phyloP scores from a whole-genome alignment of 257 asterid species.

The Handroanthus guayacan region DNA sequence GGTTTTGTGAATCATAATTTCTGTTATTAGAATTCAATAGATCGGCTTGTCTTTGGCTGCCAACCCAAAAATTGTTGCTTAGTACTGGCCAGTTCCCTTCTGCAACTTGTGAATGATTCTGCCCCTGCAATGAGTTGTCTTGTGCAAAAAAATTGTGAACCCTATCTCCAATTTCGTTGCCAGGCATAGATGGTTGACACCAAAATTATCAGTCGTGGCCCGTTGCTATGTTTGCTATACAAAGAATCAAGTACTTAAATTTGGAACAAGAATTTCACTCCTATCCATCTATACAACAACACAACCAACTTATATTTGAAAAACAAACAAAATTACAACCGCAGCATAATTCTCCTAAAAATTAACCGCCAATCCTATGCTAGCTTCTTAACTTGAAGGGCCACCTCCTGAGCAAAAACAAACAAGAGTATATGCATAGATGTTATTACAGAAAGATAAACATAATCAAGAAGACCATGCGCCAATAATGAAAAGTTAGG shows the following conservation, averaged over 20 bases:
- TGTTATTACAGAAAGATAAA: conserved; percentile 7
- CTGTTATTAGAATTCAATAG: conserved; percentile 49
- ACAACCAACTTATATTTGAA: neutral
- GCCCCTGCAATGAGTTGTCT: conserved; percentile 72
- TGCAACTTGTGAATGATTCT: conserved; percentile 58
- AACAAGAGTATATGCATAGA: neutral
- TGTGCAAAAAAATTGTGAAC: conserved; percentile 90
- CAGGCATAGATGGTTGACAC: conserved; percentile 84
- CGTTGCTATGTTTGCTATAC: conserved; percentile 19
- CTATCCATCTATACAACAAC: conserved; percentile 22
- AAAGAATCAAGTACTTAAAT: conserved; percentile 28
- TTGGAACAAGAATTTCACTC: conserved; percentile 19
- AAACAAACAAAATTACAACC: conserved; percentile 18
- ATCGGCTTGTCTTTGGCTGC: conserved; percentile 62
- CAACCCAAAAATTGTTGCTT: conserved; percentile 62
- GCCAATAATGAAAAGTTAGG: neutral
- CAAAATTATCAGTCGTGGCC: conserved; percentile 27
- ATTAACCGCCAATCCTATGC: conserved; percentile 7
- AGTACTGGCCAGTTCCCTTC: conserved; percentile 68
- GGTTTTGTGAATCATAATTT: conserved; percentile 51
- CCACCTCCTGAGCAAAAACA: conserved; percentile 27
- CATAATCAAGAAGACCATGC: neutral
- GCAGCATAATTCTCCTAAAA: conserved; percentile 16
- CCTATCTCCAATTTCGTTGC: conserved; percentile 85
- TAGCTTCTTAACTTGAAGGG: conserved; percentile 25